Conservation (phyloP, 495 filamentous ascomycete species). For the Aspergillus sclerotiicarbonarius region DNA sequence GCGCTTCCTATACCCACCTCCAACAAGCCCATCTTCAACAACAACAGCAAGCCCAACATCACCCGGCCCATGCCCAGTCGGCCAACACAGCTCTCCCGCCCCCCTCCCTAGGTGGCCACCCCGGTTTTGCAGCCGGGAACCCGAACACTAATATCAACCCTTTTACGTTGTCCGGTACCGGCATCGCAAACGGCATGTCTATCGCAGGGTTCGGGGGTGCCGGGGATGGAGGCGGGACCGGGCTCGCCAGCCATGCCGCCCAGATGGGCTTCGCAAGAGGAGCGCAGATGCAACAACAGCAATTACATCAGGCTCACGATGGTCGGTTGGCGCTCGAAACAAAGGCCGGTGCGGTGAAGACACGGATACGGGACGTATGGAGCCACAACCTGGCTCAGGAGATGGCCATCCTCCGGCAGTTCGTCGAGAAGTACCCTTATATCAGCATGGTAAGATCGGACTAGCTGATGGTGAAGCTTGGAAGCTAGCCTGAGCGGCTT, state of each 20-base stretch:
- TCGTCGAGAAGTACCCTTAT: conserved; percentile 89
- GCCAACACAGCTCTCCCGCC: conserved; percentile 57
- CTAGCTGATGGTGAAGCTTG: neutral
- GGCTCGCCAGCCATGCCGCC: conserved; percentile 85
- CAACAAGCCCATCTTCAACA: conserved; percentile 51
- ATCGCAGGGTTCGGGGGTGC: conserved; percentile 58
- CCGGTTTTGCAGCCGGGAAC: conserved; percentile 56
- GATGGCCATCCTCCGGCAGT: conserved; percentile 71
- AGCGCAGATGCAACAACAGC: conserved; percentile 66
- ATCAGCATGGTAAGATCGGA: conserved; percentile 81
- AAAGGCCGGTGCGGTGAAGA: conserved; percentile 52
- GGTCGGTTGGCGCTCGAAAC: conserved; percentile 42
- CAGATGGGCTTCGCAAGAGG: conserved; percentile 82
- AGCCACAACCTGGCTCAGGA: conserved; percentile 86
- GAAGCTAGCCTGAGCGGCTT: neutral
- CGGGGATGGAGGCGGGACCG: conserved; percentile 67
- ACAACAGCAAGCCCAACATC: conserved; percentile 50
- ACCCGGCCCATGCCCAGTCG: conserved; percentile 50
- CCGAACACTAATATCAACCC: conserved; percentile 66
- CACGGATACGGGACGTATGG: conserved; percentile 93
- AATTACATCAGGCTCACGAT: conserved; percentile 55
- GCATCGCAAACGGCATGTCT: conserved; percentile 51
- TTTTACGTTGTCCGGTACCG: conserved; percentile 57
- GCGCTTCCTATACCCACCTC: conserved; percentile 39
- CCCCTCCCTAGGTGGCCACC: conserved; percentile 57